Evolutionary conservation across 129 eudicot species (phyloP).

Genomic region (Arctium minus): DNA sequence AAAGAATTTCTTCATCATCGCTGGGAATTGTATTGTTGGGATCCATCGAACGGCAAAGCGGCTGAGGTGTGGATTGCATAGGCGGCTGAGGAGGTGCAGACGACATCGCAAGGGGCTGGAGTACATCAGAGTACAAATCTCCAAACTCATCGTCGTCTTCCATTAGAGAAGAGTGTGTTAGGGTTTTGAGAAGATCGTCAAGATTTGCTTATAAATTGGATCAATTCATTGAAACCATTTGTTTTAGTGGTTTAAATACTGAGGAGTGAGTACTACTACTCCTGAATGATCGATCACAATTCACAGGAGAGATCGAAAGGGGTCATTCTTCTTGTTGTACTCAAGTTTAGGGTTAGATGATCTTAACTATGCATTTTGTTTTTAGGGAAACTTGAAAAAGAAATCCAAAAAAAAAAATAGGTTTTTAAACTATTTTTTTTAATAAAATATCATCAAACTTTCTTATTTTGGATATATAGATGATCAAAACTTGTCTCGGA

Average conservation of each 20-base stretch:
- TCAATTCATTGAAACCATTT: background rate
- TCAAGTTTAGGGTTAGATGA: background rate
- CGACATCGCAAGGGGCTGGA: constrained; percentile 47
- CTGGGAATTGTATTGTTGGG: constrained; percentile 33
- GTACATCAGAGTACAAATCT: constrained; percentile 92
- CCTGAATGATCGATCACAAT: background rate
- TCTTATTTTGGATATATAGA: too few relatives aligned
- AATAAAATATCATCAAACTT: too few relatives aligned
- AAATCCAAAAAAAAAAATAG: too few relatives aligned
- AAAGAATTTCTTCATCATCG: constrained; percentile 61
- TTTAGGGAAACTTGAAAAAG: too few relatives aligned
- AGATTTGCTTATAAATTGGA: background rate
- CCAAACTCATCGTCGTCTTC: constrained; percentile 99
- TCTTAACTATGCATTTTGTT: background rate
- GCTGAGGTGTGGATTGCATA: background rate
- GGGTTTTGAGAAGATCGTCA: constrained; percentile 22
- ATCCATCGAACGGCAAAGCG: constrained; percentile 49
- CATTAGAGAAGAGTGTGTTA: constrained; percentile 33
- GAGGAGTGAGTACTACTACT: background rate
- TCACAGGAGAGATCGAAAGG: background rate
- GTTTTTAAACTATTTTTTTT: too few relatives aligned
- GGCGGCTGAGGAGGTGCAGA: constrained; percentile 22
- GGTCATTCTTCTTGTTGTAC: background rate
- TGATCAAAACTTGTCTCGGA: too few relatives aligned
- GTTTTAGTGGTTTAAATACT: background rate